Base-by-base conservation (phyloP, 768 basidiomycete species). In the Hericium rajendrae region DNA sequence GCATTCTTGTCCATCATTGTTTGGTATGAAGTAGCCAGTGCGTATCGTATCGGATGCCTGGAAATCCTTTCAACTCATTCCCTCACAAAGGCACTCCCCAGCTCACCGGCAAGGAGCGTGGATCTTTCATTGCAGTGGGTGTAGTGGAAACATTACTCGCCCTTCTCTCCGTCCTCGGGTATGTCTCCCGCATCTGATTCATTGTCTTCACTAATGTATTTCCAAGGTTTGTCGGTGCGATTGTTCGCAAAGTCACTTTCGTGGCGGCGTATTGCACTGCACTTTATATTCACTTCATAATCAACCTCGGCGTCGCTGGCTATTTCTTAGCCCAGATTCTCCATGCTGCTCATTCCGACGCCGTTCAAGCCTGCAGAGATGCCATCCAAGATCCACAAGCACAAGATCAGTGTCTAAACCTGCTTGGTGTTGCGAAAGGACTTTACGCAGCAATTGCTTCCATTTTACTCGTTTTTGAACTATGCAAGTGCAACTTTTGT, bases 1-100 rank as follows among this genome's bases (percentile, higher is more conserved):
- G 84, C 79, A 1, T 58, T 78, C 16, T 70, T 86, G 37, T 73
- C 81, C 2, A 67, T 80, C 60, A 65, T 80, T 38, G 63, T 84
- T 24, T 87, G 84, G 85, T 83, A 80, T 66, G 81, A 85, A 65
- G 68, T 85, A 16, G 73, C 72, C 22, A 75, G 85, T 85, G 58
- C 58, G 83, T 74, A 16, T 53, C 46, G n/a, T 53, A 26, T 52
- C 48, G 48, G 48, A 18, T 37, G 52, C 18, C 32, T 26, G 56
- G 40, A 28, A 59, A 48, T 46, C 28, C n/a, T n/a, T 6, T 13
- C 43, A 73, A 76, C 70, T 40, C 70, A 71, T 57, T 32, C n/a
- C 57, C 55, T 46, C 57, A 41, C 32, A 37, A 26, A 62, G 62
- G 16, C 4, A 43, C 48, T 15, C 12, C 48, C 1, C 66, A 67